Conservation (phyloP, 805 yeast genomes). For the Saccharomyces kudriavzevii region DNA sequence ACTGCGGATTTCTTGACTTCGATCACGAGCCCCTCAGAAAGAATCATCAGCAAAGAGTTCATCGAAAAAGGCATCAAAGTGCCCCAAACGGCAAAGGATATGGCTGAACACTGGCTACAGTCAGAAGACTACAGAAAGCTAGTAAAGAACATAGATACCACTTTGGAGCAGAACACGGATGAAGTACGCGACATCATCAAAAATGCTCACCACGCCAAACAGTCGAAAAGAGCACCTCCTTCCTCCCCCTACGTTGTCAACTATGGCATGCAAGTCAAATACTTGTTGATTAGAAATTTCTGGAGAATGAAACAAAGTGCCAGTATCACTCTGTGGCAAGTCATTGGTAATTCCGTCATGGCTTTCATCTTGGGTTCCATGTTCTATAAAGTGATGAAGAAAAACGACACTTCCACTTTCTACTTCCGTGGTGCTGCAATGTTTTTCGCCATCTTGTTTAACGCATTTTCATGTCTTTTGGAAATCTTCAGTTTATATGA, state of each 20-base stretch:
- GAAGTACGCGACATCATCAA: constrained; percentile 13
- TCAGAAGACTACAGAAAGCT: constrained; percentile 41
- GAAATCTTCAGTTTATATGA: constrained; percentile 50
- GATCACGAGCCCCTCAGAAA: constrained; percentile 58
- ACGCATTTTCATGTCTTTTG: constrained; percentile 51
- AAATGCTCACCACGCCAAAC: constrained; percentile 44
- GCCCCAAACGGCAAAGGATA: constrained; percentile 57
- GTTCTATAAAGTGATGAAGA: constrained; percentile 41
- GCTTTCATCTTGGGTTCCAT: constrained; percentile 50
- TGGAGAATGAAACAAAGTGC: constrained; percentile 46
- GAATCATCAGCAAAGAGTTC: constrained; percentile 31
- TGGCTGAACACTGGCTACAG: constrained; percentile 48
- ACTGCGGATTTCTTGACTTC: constrained; percentile 68
- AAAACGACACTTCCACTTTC: constrained; percentile 37
- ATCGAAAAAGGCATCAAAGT: constrained; percentile 41
- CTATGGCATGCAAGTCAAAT: constrained; percentile 43
- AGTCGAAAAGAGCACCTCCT: constrained; percentile 39
- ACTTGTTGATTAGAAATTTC: constrained; percentile 38
- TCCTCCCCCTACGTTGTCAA: constrained; percentile 48
- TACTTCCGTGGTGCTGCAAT: constrained; percentile 54
- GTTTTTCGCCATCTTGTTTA: constrained; percentile 59
- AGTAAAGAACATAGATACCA: constrained; percentile 38
- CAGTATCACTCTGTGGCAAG: constrained; percentile 36
- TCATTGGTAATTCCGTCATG: constrained; percentile 43
- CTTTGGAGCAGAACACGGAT: constrained; percentile 25